These are phyloP conservation scores for Lachancea meyersii DNA, from an alignment of 805 yeast genomes.

Conservation along the genomic window DNA sequence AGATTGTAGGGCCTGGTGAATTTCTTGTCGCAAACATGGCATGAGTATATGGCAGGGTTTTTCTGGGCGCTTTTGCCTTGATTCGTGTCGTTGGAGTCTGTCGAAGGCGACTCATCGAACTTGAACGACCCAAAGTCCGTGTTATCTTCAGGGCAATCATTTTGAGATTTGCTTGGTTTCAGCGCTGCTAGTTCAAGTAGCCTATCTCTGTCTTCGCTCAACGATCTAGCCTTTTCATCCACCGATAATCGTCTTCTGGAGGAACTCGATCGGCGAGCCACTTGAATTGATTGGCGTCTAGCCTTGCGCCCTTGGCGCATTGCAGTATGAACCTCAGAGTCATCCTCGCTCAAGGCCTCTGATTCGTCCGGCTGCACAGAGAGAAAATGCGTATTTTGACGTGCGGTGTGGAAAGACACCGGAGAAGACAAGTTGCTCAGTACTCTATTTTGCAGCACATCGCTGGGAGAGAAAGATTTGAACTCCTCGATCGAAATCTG, in stretches of 20 bases:
- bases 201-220: slow-evolving; percentile 30
- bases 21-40: slow-evolving; percentile 76
- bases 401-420: slow-evolving; percentile 4
- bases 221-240: slow-evolving; percentile 28
- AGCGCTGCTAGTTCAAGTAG: slow-evolving; percentile 28
- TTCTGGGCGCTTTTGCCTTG: slow-evolving; percentile 18
- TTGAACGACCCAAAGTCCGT: slow-evolving; percentile 8
- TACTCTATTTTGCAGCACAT: background rate
- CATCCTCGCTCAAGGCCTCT: slow-evolving; percentile 5
- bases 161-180: slow-evolving; percentile 12
- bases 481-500: slow-evolving; percentile 25
- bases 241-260: slow-evolving; percentile 19
- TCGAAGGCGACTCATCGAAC: slow-evolving; percentile 16
- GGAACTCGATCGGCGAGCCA: slow-evolving; percentile 15
- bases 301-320: slow-evolving; percentile 27
- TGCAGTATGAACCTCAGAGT: slow-evolving; percentile 1
- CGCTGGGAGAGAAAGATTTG: slow-evolving; percentile 12
- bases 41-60: slow-evolving; percentile 40
- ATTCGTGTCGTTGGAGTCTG: slow-evolving; percentile 14
- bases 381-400: slow-evolving; percentile 1
- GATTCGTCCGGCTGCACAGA: slow-evolving; percentile 5
- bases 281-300: slow-evolving; percentile 16
- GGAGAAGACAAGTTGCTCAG: slow-evolving; percentile 5
- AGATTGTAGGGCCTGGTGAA: slow-evolving; percentile 92
- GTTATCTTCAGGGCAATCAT: slow-evolving; percentile 6